phyloP scores from a whole-genome alignment of 148 eudicot species.

The Cornus controversa region DNA sequence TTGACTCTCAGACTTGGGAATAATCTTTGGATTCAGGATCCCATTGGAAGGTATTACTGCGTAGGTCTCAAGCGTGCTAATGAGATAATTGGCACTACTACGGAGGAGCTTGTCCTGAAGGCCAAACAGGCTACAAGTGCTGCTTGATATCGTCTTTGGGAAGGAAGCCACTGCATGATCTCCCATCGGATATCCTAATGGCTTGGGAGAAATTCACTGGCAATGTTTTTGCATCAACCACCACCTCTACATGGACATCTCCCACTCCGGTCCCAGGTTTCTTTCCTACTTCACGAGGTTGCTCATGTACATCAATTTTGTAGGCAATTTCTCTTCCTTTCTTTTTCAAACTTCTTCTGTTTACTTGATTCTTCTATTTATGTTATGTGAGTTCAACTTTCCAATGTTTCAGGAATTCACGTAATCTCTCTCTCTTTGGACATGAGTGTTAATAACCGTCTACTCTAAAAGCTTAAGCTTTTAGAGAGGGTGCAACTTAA shows the following conservation, averaged over 20 bases:
- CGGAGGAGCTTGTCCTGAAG: slow-evolving; percentile 73
- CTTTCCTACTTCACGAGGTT: too few relatives aligned
- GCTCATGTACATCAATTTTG: too few relatives aligned
- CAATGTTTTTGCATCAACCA: not conserved
- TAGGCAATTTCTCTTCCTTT: too few relatives aligned
- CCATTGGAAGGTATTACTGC: slow-evolving; percentile 68
- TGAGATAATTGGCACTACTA: slow-evolving; percentile 82
- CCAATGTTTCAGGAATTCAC: too few relatives aligned
- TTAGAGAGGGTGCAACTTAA: too few relatives aligned
- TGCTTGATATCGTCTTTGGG: slow-evolving; percentile 16
- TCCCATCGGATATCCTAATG: not conserved
- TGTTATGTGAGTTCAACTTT: too few relatives aligned
- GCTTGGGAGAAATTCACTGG: not conserved
- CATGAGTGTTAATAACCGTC: too few relatives aligned
- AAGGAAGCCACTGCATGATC: not conserved
- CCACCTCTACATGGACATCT: not conserved
- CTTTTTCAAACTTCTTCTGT: too few relatives aligned
- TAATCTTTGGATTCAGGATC: slow-evolving; percentile 41
- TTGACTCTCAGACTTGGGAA: not conserved
- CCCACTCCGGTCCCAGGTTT: too few relatives aligned
- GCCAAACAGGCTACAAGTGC: slow-evolving; percentile 39
- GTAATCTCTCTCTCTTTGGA: too few relatives aligned
- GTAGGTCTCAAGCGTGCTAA: slow-evolving; percentile 76
- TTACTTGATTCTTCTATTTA: too few relatives aligned
- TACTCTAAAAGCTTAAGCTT: too few relatives aligned